Evolutionary conservation across 176 grass and related monocot species (phyloP).

Genomic region (Avena sativa): DNA sequence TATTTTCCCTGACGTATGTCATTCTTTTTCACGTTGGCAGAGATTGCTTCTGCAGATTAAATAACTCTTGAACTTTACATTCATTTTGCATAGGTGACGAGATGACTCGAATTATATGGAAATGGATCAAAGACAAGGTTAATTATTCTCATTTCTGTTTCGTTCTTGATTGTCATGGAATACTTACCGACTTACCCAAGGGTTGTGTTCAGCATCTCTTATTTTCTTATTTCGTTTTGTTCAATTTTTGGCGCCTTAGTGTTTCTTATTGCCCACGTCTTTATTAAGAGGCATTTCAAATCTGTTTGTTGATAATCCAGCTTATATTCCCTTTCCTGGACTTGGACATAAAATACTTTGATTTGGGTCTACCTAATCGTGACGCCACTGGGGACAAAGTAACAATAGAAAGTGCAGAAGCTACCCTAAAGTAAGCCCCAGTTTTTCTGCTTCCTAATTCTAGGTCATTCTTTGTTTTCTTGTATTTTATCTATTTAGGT

Average conservation of each 20-base stretch:
- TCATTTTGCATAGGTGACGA: constrained; percentile 66
- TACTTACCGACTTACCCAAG: constrained; percentile 18
- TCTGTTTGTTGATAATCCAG: constrained; percentile 51
- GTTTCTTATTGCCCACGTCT: not conserved
- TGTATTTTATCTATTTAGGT: constrained; percentile 1
- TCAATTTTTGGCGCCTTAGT: constrained; percentile 15
- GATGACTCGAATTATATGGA: constrained; percentile 92
- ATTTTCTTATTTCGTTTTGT: not conserved
- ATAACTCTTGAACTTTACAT: not conserved
- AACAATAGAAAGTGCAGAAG: constrained; percentile 80
- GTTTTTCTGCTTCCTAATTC: not conserved
- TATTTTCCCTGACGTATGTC: not conserved
- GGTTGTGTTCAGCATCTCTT: not conserved
- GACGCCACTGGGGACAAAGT: constrained; percentile 75
- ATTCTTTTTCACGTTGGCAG: not conserved
- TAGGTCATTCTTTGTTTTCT: constrained; percentile 27
- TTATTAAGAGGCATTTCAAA: constrained; percentile 13
- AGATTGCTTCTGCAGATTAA: not conserved
- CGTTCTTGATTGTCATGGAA: not conserved
- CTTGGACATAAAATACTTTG: constrained; percentile 96
- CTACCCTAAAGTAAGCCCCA: constrained; percentile 72
- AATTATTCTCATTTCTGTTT: constrained; percentile 3
- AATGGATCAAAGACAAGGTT: constrained; percentile 96
- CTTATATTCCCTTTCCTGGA: constrained; percentile 94
- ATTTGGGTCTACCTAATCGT: constrained; percentile 79